Evolutionary conservation across 208 protist genomes (phyloP), one percentile per base, ranked within the genome.

Genomic region (Trypanosoma lewisi): DNA sequence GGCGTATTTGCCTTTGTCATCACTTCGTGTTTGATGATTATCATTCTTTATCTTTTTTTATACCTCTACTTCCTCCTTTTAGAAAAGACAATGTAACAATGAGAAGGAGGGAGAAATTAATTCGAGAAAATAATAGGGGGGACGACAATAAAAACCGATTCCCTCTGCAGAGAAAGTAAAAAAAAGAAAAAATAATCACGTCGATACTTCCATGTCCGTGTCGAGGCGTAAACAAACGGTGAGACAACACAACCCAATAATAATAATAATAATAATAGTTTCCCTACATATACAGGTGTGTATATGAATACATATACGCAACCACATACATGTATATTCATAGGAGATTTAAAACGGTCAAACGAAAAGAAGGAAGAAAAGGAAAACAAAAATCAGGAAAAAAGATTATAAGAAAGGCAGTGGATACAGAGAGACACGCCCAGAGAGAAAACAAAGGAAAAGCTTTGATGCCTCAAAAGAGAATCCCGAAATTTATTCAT

Each of bases 371-470:
- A 37, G 49, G 66, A 49, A 61, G 30, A 37, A 66, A 53, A 72
- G 33, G 49, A 55, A 56, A 72, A 63, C 44, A 64, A 54, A 36
- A 4, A 54, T n/a, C 28, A 36, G 2, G 34, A 54, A 54, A 8
- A 54, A 54, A 54, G 34, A 54, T 33, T 33, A 52, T 11, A 52
- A 12, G 31, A 14, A 50, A 50, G n/a, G n/a, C n/a, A n/a, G n/a
- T n/a, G n/a, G n/a, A n/a, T n/a, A n/a, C 27, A 33, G 4, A 52
- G 4, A 33, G 4, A 31, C 2, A 36, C 41, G 48, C 11, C 59
- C 36, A 25, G 68, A 55, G 52, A 42, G 34, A 63, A 57, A 73
- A 51, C 27, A 44, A 61, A 67, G 56, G 47, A 67, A 34, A 48
- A 19, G 23, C 16, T 27, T 2, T 12, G 12, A 59, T 30, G n/a